phyloP scores from a whole-genome alignment of 225 moss, liverwort and hornwort genomes.

The Sphagnum contortum region DNA sequence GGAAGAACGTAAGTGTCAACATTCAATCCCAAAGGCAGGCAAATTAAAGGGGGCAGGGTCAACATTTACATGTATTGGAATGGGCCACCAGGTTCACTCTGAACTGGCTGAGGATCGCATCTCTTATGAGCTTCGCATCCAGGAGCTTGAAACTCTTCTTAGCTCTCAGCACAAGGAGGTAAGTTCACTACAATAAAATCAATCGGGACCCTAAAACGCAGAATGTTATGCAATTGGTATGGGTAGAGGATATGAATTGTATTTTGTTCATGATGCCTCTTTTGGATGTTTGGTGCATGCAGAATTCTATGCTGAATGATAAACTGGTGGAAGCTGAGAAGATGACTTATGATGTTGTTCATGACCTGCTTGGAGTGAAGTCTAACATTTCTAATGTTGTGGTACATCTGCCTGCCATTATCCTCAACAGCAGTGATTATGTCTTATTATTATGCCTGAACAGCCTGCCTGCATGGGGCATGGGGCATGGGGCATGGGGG shows the following conservation, averaged over 20 bases:
- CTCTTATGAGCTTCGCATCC: conserved; percentile 53
- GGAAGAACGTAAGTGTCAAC: conserved; percentile 37
- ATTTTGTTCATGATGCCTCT: not conserved
- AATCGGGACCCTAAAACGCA: no score
- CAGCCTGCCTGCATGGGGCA: not conserved
- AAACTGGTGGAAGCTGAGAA: conserved; percentile 85
- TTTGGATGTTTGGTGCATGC: conserved; percentile 1
- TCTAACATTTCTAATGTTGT: conserved; percentile 78
- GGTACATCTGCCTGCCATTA: conserved; percentile 26
- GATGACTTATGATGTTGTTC: conserved; percentile 86
- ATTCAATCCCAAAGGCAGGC: conserved; percentile 17
- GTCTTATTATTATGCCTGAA: no score
- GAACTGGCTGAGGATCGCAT: conserved; percentile 66
- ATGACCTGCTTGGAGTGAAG: conserved; percentile 82
- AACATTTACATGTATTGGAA: conserved; percentile 77
- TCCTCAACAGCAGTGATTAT: no score
- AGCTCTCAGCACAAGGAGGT: conserved; percentile 76
- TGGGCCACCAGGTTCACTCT: conserved; percentile 61
- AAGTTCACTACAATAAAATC: not conserved
- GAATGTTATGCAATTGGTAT: no score
- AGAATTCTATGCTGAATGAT: conserved; percentile 67
- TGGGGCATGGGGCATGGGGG: not conserved
- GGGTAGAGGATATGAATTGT: not conserved
- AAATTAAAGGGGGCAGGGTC: conserved; percentile 70
- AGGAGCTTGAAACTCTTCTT: conserved; percentile 64